phyloP scores from a whole-genome alignment of 805 yeast genomes.

The Monosporozyma siamensis region DNA sequence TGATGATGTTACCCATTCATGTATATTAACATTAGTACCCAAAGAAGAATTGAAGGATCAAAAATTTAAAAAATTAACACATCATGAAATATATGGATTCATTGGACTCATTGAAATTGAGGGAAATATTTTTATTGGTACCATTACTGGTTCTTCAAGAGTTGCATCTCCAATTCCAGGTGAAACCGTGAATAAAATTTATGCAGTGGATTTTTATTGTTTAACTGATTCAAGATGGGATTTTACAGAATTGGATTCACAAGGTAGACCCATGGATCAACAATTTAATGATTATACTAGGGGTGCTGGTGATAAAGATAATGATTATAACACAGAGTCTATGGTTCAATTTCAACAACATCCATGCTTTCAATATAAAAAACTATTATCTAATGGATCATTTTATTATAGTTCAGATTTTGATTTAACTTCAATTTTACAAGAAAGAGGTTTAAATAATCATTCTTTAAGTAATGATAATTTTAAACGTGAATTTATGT shows the following conservation, averaged over 20 bases:
- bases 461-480: slow-evolving; percentile 43
- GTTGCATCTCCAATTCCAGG: slow-evolving; percentile 76
- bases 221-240: slow-evolving; percentile 72
- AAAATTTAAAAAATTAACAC: slow-evolving; percentile 36
- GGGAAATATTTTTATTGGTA: slow-evolving; percentile 60
- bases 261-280: slow-evolving; percentile 38
- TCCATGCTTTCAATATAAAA: slow-evolving; percentile 74
- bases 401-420: slow-evolving; percentile 89
- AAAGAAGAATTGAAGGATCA: slow-evolving; percentile 31
- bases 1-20: slow-evolving; percentile 17
- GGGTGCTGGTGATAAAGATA: background rate
- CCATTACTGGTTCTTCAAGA: slow-evolving; percentile 63
- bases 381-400: slow-evolving; percentile 75
- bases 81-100: slow-evolving; percentile 50
- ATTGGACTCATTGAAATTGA: slow-evolving; percentile 74
- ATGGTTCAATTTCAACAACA: slow-evolving; percentile 41
- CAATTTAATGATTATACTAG: background rate
- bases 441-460: slow-evolving; percentile 52
- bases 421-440: slow-evolving; percentile 81
- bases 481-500: slow-evolving; percentile 81
- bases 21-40: slow-evolving; percentile 43
- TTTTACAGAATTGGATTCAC: slow-evolving; percentile 54
- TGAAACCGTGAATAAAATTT: slow-evolving; percentile 72
- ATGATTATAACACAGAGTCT: background rate
- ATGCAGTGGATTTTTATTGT: slow-evolving; percentile 77